Conservation (phyloP, 805 yeast genomes). For the Zygosaccharomyces rouxii region DNA sequence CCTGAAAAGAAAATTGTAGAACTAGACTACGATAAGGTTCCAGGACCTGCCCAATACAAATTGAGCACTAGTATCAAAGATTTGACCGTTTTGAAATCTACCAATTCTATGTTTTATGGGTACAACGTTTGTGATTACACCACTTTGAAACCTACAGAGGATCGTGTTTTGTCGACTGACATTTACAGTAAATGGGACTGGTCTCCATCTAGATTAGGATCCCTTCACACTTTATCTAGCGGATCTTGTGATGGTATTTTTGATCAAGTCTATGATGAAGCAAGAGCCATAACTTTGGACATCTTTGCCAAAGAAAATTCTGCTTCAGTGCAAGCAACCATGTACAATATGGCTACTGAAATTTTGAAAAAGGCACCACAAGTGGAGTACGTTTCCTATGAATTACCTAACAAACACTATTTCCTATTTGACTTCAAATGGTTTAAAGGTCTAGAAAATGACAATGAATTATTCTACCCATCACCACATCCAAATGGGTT, state of each 20-base stretch:
- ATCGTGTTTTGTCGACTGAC: constrained; percentile 85
- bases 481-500: constrained; percentile 89
- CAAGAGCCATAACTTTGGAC: constrained; percentile 65
- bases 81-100: constrained; percentile 80
- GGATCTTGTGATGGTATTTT: constrained; percentile 60
- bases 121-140: constrained; percentile 85
- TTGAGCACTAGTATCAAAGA: constrained; percentile 71
- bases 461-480: constrained; percentile 84
- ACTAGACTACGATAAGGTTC: constrained; percentile 46
- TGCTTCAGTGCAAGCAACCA: constrained; percentile 94
- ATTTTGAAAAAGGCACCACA: constrained; percentile 57
- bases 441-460: constrained; percentile 74
- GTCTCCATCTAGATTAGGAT: constrained; percentile 46
- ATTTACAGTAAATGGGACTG: constrained; percentile 70
- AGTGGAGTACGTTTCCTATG: constrained; percentile 63
- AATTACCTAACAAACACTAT: constrained; percentile 89
- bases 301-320: constrained; percentile 82
- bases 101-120: constrained; percentile 90
- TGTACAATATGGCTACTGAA: constrained; percentile 84
- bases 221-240: constrained; percentile 46
- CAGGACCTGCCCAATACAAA: constrained; percentile 45
- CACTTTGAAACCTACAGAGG: constrained; percentile 75
- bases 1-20: constrained; percentile 68
- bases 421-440: constrained; percentile 74
- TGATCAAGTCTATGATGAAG: constrained; percentile 58